A percentile compares a stretch with the other conserved stretches of the same genome.
phyloP scores from a whole-genome alignment of 2,329 filamentous ascomycete genomes.

The Fusarium napiforme region DNA sequence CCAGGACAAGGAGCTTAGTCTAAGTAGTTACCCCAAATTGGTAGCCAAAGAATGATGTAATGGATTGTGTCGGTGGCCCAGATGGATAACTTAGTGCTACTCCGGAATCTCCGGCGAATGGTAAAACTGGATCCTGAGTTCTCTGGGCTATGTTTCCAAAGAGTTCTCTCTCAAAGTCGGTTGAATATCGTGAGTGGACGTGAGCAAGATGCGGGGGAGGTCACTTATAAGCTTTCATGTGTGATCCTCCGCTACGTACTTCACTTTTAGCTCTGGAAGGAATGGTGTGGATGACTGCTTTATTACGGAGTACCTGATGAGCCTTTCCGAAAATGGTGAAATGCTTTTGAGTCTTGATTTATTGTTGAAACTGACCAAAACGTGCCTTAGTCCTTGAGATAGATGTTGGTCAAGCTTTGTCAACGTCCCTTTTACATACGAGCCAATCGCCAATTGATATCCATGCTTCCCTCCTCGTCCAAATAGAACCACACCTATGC shows the following conservation, averaged over 20 bases:
- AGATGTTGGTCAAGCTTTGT: neutral
- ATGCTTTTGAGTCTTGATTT: neutral
- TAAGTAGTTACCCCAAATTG: neutral
- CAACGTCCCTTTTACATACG: neutral
- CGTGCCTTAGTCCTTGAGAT: neutral
- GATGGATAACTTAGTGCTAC: neutral
- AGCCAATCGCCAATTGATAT: neutral
- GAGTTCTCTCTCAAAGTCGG: neutral
- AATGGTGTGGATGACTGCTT: conserved; percentile 27
- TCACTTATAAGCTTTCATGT: conserved; percentile 32
- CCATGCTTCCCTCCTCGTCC: neutral
- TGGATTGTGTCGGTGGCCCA: conserved; percentile 27
- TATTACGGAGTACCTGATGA: conserved; percentile 9
- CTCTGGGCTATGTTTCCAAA: neutral
- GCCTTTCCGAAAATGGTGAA: conserved; percentile 14
- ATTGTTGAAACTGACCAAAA: conserved; percentile 4
- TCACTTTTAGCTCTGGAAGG: conserved; percentile 1
- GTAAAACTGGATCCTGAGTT: conserved; percentile 8
- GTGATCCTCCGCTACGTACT: conserved; percentile 19
- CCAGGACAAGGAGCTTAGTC: neutral
- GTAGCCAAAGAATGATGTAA: conserved; percentile 39
- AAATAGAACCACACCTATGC: no score
- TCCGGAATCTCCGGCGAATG: conserved; percentile 3
- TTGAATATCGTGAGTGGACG: neutral
- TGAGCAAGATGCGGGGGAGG: conserved; percentile 23